Conservation (phyloP, 1,284 basidiomycete species). For the Rhodotorula sp. region DNA sequence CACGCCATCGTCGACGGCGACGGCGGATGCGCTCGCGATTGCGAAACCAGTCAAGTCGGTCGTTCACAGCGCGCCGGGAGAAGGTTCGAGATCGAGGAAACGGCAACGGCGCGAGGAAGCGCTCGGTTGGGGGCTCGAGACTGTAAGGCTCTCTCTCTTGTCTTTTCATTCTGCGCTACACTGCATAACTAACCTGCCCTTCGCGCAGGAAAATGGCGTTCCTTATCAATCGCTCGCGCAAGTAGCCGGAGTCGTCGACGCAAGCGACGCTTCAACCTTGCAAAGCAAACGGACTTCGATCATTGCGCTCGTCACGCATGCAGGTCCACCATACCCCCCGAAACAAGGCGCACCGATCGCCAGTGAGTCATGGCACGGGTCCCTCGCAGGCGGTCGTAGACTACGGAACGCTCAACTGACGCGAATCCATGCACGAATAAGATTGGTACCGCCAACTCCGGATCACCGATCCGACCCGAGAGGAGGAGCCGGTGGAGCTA, state of each 20-base stretch:
- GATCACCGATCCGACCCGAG: background rate
- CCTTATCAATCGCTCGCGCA: constrained; percentile 4
- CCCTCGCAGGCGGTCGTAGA: too few species aligned
- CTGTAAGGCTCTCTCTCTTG: background rate
- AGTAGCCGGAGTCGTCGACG: background rate
- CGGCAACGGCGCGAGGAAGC: constrained; percentile 1
- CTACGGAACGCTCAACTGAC: background rate
- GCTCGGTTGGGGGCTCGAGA: constrained; percentile 2
- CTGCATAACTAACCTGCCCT: background rate
- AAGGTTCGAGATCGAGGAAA: constrained; percentile 1
- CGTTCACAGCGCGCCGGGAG: background rate
- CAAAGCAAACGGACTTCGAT: background rate
- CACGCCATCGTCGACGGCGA: background rate
- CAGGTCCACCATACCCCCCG: too few species aligned
- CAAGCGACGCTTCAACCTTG: background rate
- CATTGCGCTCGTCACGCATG: too few species aligned
- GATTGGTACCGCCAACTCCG: constrained; percentile 8
- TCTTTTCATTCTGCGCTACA: background rate
- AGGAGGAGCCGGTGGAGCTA: background rate
- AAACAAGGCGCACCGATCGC: too few species aligned
- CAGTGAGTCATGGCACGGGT: too few species aligned
- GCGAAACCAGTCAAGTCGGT: background rate
- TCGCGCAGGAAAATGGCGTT: background rate
- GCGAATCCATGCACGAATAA: background rate
- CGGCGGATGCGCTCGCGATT: background rate